These are phyloP conservation scores for Globisporangium spiculum DNA, from an alignment of 352 stramenopile species.

Conservation along the genomic window DNA sequence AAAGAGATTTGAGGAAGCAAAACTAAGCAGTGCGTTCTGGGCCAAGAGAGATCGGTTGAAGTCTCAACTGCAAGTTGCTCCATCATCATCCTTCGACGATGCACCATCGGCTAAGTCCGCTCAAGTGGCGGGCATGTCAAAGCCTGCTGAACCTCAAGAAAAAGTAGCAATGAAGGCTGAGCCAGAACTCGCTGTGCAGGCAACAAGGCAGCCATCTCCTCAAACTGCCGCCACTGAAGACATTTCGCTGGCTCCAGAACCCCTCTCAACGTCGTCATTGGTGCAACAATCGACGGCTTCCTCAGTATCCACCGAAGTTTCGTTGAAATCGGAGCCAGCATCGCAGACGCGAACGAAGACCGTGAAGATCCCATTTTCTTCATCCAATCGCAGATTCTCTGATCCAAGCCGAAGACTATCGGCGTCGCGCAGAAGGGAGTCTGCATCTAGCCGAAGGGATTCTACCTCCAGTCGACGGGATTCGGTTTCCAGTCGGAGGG, in stretches of 20 bases:
- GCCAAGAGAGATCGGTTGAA: constrained; percentile 56
- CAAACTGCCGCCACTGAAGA: neutral
- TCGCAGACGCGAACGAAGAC: constrained; percentile 7
- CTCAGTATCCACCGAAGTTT: neutral
- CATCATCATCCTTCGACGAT: neutral
- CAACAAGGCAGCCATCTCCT: neutral
- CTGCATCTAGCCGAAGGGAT: constrained; percentile 10
- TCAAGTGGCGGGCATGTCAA: neutral
- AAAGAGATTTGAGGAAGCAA: constrained; percentile 75
- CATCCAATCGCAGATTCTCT: constrained; percentile 15
- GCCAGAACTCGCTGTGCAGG: neutral
- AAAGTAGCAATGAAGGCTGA: constrained; percentile 5
- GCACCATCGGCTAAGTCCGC: neutral
- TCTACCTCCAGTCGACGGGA: constrained; percentile 9
- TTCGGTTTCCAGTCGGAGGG: constrained; percentile 10
- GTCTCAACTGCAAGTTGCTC: constrained; percentile 25
- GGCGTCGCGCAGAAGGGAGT: constrained; percentile 2
- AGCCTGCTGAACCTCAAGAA: constrained; percentile 4
- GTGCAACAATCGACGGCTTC: neutral
- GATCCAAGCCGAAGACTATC: constrained; percentile 13
- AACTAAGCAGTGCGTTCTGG: constrained; percentile 62
- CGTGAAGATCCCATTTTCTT: constrained; percentile 12
- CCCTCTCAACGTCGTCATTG: neutral
- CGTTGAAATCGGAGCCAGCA: constrained; percentile 1
- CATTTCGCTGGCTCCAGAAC: neutral